Evolutionary conservation across 768 basidiomycete genomes (phyloP), one percentile per base, ranked within the genome.

Genomic region (Tricholoma saponaceum): DNA sequence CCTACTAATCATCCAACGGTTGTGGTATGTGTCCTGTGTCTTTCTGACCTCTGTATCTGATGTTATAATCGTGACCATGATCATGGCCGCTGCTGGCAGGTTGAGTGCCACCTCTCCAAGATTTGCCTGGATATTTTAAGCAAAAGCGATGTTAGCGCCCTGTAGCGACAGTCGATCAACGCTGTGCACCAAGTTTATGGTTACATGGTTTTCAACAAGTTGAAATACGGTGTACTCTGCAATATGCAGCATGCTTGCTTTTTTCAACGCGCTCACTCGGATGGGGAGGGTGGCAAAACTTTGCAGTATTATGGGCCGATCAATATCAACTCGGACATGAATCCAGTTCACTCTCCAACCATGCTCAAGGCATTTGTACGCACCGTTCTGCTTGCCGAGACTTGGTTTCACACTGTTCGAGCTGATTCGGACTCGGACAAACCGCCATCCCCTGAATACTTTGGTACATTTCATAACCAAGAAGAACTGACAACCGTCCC

Each of bases 141-240:
- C 13, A 26, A 2, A 23, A 25, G 8, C 2, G 14, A 46, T 25
- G 20, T 4, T 12, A 23, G 23, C 43, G 12, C 9, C 10, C 5
- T 16, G 23, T 51, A 59, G 46, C 47, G 51, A 47, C 61, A 59
- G 51, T 59, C 55, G 5, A 50, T 62, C 26, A 18, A 60, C 37
- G 61, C 61, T 37, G 37, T 62, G 22, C 33, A 57, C 12, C 58
- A 60, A 57, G 43, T 60, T 51, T 60, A 62, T 32, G 59, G 61
- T 35, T 62, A 62, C 51, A 59, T 62, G 60, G 56, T 54, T 1
- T 62, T 62, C 44, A 59, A 62, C 52, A 37, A 59, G 12, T 60
- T 54, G 52, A 62, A 58, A 28, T 60, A 57, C 55, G 59, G 58
- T 25, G 51, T 60, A 14, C 61, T 62, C 55, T 57, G 28, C 56